Percentiles rank a stretch among this genome's conserved stretches.
phyloP scores from a whole-genome alignment of 2,329 filamentous ascomycete genomes.

The Sclerotinia sclerotiorum region DNA sequence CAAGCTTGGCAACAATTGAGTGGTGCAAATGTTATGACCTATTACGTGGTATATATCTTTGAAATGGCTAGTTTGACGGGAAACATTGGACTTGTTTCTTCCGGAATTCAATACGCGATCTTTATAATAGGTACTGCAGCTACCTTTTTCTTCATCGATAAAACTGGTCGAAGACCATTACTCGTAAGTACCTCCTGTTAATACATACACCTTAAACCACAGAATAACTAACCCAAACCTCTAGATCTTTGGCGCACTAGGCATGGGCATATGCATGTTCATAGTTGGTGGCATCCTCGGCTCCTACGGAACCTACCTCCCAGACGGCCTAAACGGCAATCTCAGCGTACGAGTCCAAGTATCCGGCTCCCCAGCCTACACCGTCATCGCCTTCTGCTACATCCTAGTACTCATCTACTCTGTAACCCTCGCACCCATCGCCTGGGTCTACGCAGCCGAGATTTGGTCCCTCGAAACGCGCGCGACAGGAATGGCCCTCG shows the following conservation, averaged over 20 bases:
- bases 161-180: conserved; percentile 25
- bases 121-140: conserved; percentile 33
- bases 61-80: conserved; percentile 43
- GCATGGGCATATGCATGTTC: conserved; percentile 48
- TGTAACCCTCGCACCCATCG: conserved; percentile 61
- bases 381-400: conserved; percentile 65
- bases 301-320: conserved; percentile 45
- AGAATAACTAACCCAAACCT: conserved; percentile 29
- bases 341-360: conserved; percentile 56
- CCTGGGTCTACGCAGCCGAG: conserved; percentile 66
- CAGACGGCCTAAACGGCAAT: conserved; percentile 47
- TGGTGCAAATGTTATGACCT: conserved; percentile 39
- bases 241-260: conserved; percentile 43
- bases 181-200: neutral
- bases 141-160: conserved; percentile 36
- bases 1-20: conserved; percentile 34
- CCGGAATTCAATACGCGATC: conserved; percentile 34
- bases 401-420: conserved; percentile 64
- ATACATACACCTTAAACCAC: neutral
- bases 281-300: conserved; percentile 48
- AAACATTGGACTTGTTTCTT: conserved; percentile 41
- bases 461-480: conserved; percentile 62
- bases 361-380: conserved; percentile 53
- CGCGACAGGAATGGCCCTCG: conserved; percentile 58
- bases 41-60: conserved; percentile 44